Percentiles rank a stretch among this genome's conserved stretches.
Evolutionary conservation across 805 yeast species (phyloP).

Genomic region (Hanseniaspora meyeri): DNA sequence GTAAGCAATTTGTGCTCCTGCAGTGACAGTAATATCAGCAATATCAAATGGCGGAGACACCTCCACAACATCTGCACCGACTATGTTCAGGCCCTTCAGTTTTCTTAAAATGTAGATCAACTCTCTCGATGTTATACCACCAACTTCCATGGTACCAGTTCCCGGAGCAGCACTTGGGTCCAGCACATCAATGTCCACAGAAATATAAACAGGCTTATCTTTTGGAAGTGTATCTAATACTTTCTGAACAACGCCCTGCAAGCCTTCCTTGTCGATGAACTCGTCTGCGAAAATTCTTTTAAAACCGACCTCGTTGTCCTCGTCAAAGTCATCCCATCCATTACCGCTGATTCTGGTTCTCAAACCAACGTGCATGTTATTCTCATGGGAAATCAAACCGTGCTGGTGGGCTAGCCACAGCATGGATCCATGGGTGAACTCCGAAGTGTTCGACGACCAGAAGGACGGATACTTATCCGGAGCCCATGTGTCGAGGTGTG

Average conservation of each 20-base stretch:
- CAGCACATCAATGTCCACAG: constrained; percentile 62
- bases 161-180: constrained; percentile 73
- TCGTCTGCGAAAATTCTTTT: constrained; percentile 60
- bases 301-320: constrained; percentile 60
- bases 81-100: constrained; percentile 45
- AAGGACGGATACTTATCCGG: constrained; percentile 58
- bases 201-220: constrained; percentile 53
- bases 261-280: constrained; percentile 50
- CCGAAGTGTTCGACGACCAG: constrained; percentile 44
- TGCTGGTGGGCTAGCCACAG: constrained; percentile 68
- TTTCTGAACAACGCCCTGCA: constrained; percentile 41
- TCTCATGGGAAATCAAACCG: constrained; percentile 42
- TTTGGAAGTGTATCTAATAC: constrained; percentile 45
- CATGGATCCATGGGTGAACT: constrained; percentile 77
- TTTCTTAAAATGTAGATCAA: constrained; percentile 47
- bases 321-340: constrained; percentile 55
- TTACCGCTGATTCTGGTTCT: constrained; percentile 49
- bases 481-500: constrained; percentile 73
- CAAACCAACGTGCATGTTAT: constrained; percentile 64
- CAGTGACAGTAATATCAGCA: constrained; percentile 54
- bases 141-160: constrained; percentile 69
- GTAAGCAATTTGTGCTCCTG: constrained; percentile 59
- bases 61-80: constrained; percentile 71
- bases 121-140: constrained; percentile 65
- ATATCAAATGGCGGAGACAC: constrained; percentile 55